These are phyloP conservation scores for Microbotryomycetes sp. DNA, from an alignment of 1,284 basidiomycete species.

Conservation along the genomic window DNA sequence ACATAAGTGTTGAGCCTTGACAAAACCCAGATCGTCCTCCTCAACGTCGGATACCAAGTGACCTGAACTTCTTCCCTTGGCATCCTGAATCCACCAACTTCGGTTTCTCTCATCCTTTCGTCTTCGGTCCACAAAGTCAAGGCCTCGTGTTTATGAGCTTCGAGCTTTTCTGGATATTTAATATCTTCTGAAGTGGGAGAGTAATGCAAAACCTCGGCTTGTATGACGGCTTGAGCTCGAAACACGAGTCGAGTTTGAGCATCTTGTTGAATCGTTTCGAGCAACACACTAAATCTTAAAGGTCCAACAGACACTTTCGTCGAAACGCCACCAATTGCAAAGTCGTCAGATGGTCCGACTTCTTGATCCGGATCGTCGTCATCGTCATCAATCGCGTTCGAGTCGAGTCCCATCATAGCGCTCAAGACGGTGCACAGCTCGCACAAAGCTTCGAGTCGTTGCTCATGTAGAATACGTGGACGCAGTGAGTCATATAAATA, in stretches of 20 bases:
- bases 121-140: constrained; percentile 37
- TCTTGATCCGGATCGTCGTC: constrained; percentile 34
- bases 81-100: constrained; percentile 54
- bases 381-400: constrained; percentile 47
- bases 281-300: constrained; percentile 44
- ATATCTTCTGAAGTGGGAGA: constrained; percentile 68
- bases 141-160: constrained; percentile 43
- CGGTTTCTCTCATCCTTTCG: constrained; percentile 34
- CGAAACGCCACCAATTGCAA: neutral
- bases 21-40: constrained; percentile 78
- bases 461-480: constrained; percentile 85
- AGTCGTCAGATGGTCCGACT: neutral
- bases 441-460: constrained; percentile 72
- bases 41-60: constrained; percentile 81
- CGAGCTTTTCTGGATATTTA: constrained; percentile 70
- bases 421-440: constrained; percentile 90
- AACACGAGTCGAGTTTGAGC: constrained; percentile 89
- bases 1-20: constrained; percentile 82
- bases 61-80: constrained; percentile 67
- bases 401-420: constrained; percentile 84
- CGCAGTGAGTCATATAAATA: constrained; percentile 87
- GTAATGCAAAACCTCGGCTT: constrained; percentile 77
- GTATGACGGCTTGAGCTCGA: constrained; percentile 82
- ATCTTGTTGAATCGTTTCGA: constrained; percentile 85
- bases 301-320: constrained; percentile 5